Base-by-base conservation (phyloP, 805 yeast genomes). In the Yarrowia sp. region DNA sequence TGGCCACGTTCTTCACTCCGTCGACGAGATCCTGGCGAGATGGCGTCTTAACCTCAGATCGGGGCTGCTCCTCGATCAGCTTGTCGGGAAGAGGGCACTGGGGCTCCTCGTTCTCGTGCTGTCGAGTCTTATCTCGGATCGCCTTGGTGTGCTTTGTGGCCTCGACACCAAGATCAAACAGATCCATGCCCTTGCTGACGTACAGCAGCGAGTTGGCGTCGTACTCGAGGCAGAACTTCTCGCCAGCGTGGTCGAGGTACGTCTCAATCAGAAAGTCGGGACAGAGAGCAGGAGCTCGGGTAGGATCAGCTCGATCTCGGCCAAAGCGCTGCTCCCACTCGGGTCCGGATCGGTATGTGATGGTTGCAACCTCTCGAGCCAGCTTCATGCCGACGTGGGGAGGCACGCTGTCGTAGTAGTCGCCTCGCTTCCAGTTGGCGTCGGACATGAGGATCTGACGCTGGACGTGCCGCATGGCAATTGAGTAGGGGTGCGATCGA, bases 241-340 rank as follows among this genome's bases (percentile, higher is more conserved):
- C 96, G 8, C 97, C 97, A 58, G 91, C 96, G 72, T 92, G 97
- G 71, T 92, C 97, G 68, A 92, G 77, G 68, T 92, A 92, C 0
- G 97, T 92, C 72, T 92, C 97, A 53, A 92, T 92, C 64, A 91
- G 74, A 71, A 90, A 92, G 70, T 92, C 97, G 0, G 97, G 96
- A 72, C 97, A 92, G 31, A 92, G 77, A 0, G 96, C 96, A 2
- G 97, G 97, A 13, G 87, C 82, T 64, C 78, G 79, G 1, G 84
- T 76, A 18, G 90, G 93, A 70, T 90, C 91, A 0, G 96, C 87
- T 64, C 97, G 78, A 68, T 87, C 90, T 62, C 96, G 83, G 4
- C 97, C 97, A 72, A 92, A 92, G 64, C 97, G 77, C 65, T 85
- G 83, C 72, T 92, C 97, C 97, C 97, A 92, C 74, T 92, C 97